A percentile compares a stretch with the other conserved stretches of the same genome.
These are phyloP conservation scores for Syncephalis plumigaleata DNA, from an alignment of 371 early-diverging fungal genomes.

Conservation along the genomic window DNA sequence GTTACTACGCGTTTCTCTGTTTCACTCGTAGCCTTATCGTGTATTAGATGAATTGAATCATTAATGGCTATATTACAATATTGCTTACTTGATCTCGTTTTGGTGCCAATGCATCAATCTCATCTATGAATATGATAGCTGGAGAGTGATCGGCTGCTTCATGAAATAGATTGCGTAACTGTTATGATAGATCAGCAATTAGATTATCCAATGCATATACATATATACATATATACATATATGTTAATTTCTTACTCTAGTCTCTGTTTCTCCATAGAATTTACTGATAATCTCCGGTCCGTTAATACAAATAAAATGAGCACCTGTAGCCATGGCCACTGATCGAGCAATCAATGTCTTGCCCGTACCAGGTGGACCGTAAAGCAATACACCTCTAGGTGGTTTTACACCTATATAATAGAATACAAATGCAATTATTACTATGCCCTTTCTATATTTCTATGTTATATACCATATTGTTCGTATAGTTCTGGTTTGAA, in stretches of 20 bases:
- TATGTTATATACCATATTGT: constrained; percentile 44
- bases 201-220: neutral
- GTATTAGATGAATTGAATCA: neutral
- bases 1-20: constrained; percentile 89
- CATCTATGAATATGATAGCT: constrained; percentile 95
- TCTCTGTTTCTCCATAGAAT: constrained; percentile 94
- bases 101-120: constrained; percentile 94
- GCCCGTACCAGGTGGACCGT: constrained; percentile 98
- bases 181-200: too few species aligned
- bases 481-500: constrained; percentile 52
- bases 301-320: constrained; percentile 73
- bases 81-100: constrained; percentile 66
- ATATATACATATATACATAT: too few species aligned
- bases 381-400: constrained; percentile 79
- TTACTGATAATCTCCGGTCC: constrained; percentile 93
- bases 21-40: constrained; percentile 34
- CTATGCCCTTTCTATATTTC: neutral
- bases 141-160: constrained; percentile 72
- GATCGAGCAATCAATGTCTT: constrained; percentile 90
- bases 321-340: constrained; percentile 68
- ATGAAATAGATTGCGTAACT: constrained; percentile 65
- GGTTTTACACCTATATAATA: constrained; percentile 18
- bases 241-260: constrained; percentile 27
- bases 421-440: neutral
- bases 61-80: too few species aligned